phyloP scores from a whole-genome alignment of 148 eudicot genomes.

The Fallopia convolvulus region DNA sequence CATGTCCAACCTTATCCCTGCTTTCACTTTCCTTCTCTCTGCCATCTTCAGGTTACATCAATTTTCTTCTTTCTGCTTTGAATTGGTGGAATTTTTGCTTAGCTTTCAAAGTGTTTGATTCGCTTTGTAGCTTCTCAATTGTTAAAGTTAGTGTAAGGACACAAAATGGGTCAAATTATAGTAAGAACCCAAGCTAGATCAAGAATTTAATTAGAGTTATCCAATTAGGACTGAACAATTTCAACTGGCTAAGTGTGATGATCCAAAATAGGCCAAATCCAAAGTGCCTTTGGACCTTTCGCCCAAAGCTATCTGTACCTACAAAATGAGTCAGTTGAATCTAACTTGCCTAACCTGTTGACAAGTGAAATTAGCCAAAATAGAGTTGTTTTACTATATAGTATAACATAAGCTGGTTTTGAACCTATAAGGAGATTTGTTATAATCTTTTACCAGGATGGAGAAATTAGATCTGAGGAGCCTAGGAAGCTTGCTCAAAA shows the following conservation, averaged over 20 bases:
- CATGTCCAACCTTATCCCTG: constrained; percentile 41
- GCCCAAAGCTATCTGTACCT: no score
- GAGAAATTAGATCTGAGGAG: constrained; percentile 32
- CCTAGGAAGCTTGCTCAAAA: constrained; percentile 26
- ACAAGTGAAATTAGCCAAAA: not conserved
- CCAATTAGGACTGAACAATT: not conserved
- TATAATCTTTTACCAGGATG: constrained; percentile 25
- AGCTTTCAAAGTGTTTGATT: not conserved
- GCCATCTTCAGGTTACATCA: constrained; percentile 34
- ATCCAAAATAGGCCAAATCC: not conserved
- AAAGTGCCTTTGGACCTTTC: not conserved
- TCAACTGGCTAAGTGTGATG: not conserved
- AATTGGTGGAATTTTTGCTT: not conserved
- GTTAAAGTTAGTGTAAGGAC: not conserved
- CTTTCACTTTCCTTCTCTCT: constrained; percentile 49
- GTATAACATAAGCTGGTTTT: not conserved
- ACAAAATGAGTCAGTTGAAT: not conserved
- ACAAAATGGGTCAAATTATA: not conserved
- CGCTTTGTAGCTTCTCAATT: not conserved
- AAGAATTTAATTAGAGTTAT: not conserved
- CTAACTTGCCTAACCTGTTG: not conserved
- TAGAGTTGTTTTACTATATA: not conserved
- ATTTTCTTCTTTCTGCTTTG: not conserved
- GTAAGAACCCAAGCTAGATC: not conserved
- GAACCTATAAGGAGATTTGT: not conserved